Conservation (phyloP, 129 eudicot genomes). For the Erigeron canadensis region DNA sequence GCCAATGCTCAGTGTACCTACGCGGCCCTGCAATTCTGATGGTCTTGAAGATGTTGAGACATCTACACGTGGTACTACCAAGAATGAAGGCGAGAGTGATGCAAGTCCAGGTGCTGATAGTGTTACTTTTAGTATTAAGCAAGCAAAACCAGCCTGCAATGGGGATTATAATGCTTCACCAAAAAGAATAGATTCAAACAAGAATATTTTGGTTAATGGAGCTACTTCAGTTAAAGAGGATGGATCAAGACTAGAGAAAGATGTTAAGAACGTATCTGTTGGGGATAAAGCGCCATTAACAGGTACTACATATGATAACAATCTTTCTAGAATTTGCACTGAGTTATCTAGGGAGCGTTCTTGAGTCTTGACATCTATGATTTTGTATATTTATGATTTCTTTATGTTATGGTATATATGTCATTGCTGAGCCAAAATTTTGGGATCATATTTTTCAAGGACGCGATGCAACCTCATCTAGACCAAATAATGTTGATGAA, state of each 20-base stretch:
- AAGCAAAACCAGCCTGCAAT: slow-evolving; percentile 49
- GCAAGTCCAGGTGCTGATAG: slow-evolving; percentile 54
- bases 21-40: slow-evolving; percentile 42
- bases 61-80: slow-evolving; percentile 40
- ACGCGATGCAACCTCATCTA: slow-evolving; percentile 38
- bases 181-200: slow-evolving; percentile 38
- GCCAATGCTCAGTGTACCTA: slow-evolving; percentile 70
- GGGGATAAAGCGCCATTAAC: slow-evolving; percentile 31
- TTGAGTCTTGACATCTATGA: background rate
- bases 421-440: background rate
- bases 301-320: slow-evolving; percentile 40
- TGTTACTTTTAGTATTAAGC: slow-evolving; percentile 39
- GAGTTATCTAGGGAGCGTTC: slow-evolving; percentile 24
- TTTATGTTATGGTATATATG: background rate
- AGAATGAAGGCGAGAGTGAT: slow-evolving; percentile 48
- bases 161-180: slow-evolving; percentile 53
- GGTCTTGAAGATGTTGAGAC: slow-evolving; percentile 44
- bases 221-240: slow-evolving; percentile 47
- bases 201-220: slow-evolving; percentile 44
- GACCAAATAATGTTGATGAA: slow-evolving; percentile 40
- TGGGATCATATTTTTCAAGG: slow-evolving; percentile 34
- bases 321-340: slow-evolving; percentile 37
- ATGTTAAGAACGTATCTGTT: slow-evolving; percentile 29
- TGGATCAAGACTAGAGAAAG: slow-evolving; percentile 35
- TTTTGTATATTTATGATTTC: slow-evolving; percentile 9